Evolutionary conservation across 371 early-diverging fungal species (phyloP), one percentile per base, ranked within the genome.

Genomic region (Haplosporangium sp.): DNA sequence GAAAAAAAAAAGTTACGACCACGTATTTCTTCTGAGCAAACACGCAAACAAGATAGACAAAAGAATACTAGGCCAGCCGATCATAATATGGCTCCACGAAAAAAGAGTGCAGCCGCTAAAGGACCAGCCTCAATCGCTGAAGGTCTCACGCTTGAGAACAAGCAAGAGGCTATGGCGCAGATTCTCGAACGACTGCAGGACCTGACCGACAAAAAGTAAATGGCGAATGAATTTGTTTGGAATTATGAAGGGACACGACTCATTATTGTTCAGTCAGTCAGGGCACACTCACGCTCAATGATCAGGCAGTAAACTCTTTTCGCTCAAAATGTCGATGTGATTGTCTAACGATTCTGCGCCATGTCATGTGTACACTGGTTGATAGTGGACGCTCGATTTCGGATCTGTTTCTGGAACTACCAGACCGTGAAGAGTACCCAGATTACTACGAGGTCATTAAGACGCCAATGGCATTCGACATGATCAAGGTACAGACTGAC

Each of bases 361-460:
- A n/a, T n/a, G n/a, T n/a, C n/a, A n/a, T n/a, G n/a, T n/a, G n/a
- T n/a, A n/a, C n/a, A n/a, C 41, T 41, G 5, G 45, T 16, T 43
- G 29, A 29, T 70, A 90, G 90, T 59, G 92, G 88, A 23, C 89
- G 90, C 13, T 74, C 82, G 20, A 76, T 93, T 18, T 82, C 89
- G n/a, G 93, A 92, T 57, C 76, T 92, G 53, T 97, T 96, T 72
- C 80, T 89, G 61, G 90, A 90, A 21, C 81, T 95, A 7, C 97
- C 97, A 0, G 88, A 89, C 64, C 74, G 84, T 12, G 79, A 83
- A n/a, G 90, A 92, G 52, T 96, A 96, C 64, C 96, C 97, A 0
- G 96, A 96, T 68, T 98, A 97, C 77, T 97, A 95, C 83, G 80
- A 86, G 21, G 85, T 90, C 55, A 96, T 97, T 71, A 82, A 87